Base-by-base conservation (phyloP, 768 basidiomycete species). In the Arthromyces matolae region DNA sequence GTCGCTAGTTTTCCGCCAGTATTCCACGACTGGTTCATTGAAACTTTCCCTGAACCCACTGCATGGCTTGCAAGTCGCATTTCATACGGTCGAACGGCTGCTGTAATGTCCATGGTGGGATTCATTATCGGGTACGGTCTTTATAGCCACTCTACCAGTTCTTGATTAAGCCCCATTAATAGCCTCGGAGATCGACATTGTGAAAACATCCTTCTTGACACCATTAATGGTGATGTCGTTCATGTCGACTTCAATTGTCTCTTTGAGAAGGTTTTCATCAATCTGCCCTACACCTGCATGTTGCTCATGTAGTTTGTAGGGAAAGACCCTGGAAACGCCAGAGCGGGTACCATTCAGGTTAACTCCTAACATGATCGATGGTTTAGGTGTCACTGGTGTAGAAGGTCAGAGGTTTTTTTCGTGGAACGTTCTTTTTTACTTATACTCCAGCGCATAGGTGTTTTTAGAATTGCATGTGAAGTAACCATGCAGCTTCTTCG, bases 41-140 rank as follows among this genome's bases (percentile, higher is more conserved):
- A 93, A 62, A 94, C 88, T 0, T 98, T 98, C 69, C 94, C 96
- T 0, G 96, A 99, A 57, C 96, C 96, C 0, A 85, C 89, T 0
- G 88, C 90, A 0, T 99, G 96, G 96, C 77, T 98, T 13, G 79
- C 85, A 1, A 89, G 89, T 62, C 83, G 95, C n/a, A 65, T 91
- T 56, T 75, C 81, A 1, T 99, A 94, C 61, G 84, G 80, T 4
- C 78, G 95, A 34, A 96, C 95, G 0, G 80, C 89, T 0, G 96
- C 95, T 0, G 96, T 98, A 45, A 98, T 96, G 86, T 96, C 89
- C 1, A 98, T 99, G 89, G 89, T 98, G 18, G 96, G 96, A 9
- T 95, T 89, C 59, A 93, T 99, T 34, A 73, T 98, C 10, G 95
- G 95, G 93, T 95, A 54, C 45, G 83, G 45, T 19, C 33, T 7